phyloP scores from a whole-genome alignment of 2,329 filamentous ascomycete genomes.

The Chaetomiaceae sp. region DNA sequence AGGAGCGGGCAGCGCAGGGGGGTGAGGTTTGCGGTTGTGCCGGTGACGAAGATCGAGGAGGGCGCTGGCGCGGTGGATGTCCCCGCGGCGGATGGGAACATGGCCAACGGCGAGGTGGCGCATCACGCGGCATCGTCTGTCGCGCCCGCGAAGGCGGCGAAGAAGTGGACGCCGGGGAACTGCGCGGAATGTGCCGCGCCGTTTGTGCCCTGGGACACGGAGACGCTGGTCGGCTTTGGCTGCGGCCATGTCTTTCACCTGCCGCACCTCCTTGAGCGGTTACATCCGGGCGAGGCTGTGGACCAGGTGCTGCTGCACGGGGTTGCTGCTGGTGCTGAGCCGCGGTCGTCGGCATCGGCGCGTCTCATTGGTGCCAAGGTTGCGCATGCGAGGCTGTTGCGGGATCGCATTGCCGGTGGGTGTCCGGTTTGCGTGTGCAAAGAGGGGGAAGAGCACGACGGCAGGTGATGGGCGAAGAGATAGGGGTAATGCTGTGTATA shows the following conservation, averaged over 20 bases:
- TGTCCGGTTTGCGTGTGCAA: slow-evolving; percentile 51
- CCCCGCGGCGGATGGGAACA: slow-evolving; percentile 16
- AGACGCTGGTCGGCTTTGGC: slow-evolving; percentile 72
- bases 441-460: background rate
- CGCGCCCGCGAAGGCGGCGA: no score
- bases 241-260: slow-evolving; percentile 81
- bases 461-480: background rate
- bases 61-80: slow-evolving; percentile 35
- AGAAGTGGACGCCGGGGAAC: slow-evolving; percentile 44
- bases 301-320: slow-evolving; percentile 40
- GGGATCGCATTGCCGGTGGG: slow-evolving; percentile 60
- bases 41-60: slow-evolving; percentile 29
- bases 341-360: slow-evolving; percentile 26
- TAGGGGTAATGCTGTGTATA: background rate
- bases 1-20: slow-evolving; percentile 74
- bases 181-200: slow-evolving; percentile 53
- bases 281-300: slow-evolving; percentile 40
- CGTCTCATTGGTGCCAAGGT: slow-evolving; percentile 77
- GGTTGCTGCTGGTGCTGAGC: slow-evolving; percentile 34
- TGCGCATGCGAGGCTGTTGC: slow-evolving; percentile 72
- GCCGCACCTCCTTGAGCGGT: slow-evolving; percentile 56
- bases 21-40: slow-evolving; percentile 77
- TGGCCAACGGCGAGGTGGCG: slow-evolving; percentile 3
- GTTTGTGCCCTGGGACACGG: slow-evolving; percentile 56
- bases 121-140: no score